Evolutionary conservation across 495 filamentous ascomycete genomes (phyloP), one percentile per base, ranked within the genome.

Genomic region (Neurospora tetraspora): DNA sequence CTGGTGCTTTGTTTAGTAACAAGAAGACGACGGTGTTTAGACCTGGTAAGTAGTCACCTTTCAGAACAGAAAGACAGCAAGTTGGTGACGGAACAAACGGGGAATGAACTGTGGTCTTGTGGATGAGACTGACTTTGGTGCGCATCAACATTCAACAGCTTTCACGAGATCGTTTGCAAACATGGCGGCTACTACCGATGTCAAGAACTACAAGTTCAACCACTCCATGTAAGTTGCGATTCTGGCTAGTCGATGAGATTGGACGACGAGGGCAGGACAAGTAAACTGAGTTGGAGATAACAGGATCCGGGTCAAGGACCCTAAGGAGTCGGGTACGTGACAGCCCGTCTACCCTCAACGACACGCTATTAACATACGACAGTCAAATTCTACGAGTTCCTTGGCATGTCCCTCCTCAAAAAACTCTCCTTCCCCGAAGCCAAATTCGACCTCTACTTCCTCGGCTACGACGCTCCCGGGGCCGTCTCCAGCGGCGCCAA

Each of bases 261-360:
- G 11, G 75, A 71, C 83, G 11, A 12, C n/a, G 1, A 10, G 4
- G 38, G 36, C 37, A 70, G 36, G 16, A 43, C 31, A n/a, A 39
- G 31, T 70, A 70, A 31, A 69, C 72, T 83, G 85, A 80, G 53
- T 71, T 79, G 5, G 38, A 38, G 12, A 43, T 8, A 31, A 81
- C 72, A 97, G 94, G 94, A 82, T 97, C 76, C 89, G 96, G 81
- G 93, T 98, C 79, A 98, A 98, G 82, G 94, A 99, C 81, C 96
- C 96, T 4, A 89, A 94, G 80, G 87, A 85, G 78, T 97, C 93
- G 27, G 82, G 91, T 91, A 81, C 39, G 79, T 76, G 61, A n/a
- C 16, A 53, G 23, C 20, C 12, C 59, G 42, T 31, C 53, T 40
- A 2, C 31, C 39, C 27, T 40, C 6, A 40, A 10, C 27, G 53